Evolutionary conservation across 495 filamentous ascomycete genomes (phyloP), one percentile per base, ranked within the genome.

Genomic region (Paragyromitra xinjiangensis): DNA sequence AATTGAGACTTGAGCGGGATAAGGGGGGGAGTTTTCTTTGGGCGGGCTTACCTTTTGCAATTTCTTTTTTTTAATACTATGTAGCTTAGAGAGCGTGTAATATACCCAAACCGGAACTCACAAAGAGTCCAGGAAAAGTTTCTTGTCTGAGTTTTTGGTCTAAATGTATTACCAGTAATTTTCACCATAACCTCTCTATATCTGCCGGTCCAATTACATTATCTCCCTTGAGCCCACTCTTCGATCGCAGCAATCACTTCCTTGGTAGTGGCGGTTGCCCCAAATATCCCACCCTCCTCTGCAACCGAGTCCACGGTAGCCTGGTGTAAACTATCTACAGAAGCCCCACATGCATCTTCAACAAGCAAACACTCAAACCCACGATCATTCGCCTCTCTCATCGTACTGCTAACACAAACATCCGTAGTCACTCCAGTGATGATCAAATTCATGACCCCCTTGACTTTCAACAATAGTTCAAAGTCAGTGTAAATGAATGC

Each of bases 341-440:
- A 83, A 26, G 89, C 88, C 29, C 86, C 87, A 70, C 85, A 86
- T 14, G 83, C 88, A 80, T 90, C 88, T 5, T 86, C 84, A 29
- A 90, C 68, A 7, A 90, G 59, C n/a, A 90, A 78, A 64, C 88
- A 90, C 64, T 91, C 89, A 72, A 88, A 90, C 0, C 89, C 89
- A 6, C 89, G 85, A 83, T 92, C 90, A 81, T 90, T 91, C 22
- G 89, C 91, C 74, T 92, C 91, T 69, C 90, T 85, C 86, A 92
- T 88, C 0, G 90, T 92, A 6, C 86, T 90, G 59, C 86, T 87
- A 3, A 93, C 89, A 74, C 90, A 91, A 5, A 90, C 89, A 81
- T 92, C 91, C 1, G 91, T 92, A 1, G 90, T 92, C 7, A 92
- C 91, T 2, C 91, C 91, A 14, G 85, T 86, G 4, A 93, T 78